Conservation (phyloP, 495 filamentous ascomycete genomes). For the Tricharina praecox region DNA sequence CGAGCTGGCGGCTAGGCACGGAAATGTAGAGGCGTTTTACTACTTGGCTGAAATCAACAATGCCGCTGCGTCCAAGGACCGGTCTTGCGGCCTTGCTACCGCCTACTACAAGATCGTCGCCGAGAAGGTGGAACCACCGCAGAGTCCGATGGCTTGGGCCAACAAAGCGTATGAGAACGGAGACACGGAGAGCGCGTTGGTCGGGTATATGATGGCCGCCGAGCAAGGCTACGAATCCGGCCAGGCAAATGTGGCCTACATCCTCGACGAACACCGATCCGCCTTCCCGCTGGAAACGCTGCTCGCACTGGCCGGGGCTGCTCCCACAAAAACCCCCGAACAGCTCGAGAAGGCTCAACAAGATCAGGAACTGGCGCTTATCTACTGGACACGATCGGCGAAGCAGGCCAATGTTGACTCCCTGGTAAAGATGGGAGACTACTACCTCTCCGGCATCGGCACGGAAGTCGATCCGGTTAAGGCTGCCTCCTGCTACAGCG, state of each 20-base stretch:
- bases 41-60: constrained; percentile 83
- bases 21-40: constrained; percentile 84
- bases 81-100: constrained; percentile 63
- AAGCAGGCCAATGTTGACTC: constrained; percentile 89
- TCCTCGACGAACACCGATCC: constrained; percentile 69
- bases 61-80: constrained; percentile 61
- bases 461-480: constrained; percentile 61
- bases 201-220: constrained; percentile 77
- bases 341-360: not conserved
- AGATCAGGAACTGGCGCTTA: constrained; percentile 46
- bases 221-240: constrained; percentile 90
- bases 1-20: constrained; percentile 75
- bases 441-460: constrained; percentile 71
- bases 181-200: constrained; percentile 69
- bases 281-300: constrained; percentile 33
- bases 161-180: constrained; percentile 69
- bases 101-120: constrained; percentile 90
- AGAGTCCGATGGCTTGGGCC: constrained; percentile 72
- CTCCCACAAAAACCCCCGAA: not conserved
- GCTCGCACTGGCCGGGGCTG: not conserved
- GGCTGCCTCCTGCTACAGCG: constrained; percentile 80
- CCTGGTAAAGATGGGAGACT: constrained; percentile 95
- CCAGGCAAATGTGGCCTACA: constrained; percentile 84
- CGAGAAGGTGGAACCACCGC: constrained; percentile 69
- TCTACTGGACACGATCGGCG: constrained; percentile 92